Percentiles rank a stretch among this genome's conserved stretches.
These are phyloP conservation scores for Tubosaeta sp. DNA, from an alignment of 768 basidiomycete genomes.

Conservation along the genomic window DNA sequence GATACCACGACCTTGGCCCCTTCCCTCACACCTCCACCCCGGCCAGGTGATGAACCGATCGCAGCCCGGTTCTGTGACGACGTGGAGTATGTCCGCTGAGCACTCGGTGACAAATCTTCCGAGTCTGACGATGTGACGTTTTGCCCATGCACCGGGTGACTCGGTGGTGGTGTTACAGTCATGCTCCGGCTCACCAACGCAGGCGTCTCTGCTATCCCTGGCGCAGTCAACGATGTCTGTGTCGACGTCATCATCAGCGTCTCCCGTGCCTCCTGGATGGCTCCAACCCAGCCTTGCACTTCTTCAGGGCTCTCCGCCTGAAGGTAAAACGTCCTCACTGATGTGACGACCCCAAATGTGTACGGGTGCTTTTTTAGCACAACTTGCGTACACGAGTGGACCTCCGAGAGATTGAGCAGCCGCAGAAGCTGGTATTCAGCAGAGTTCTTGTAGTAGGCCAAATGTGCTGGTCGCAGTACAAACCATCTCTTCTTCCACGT, in stretches of 20 bases:
- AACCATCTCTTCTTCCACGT: slow-evolving; percentile 99
- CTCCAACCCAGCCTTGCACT: slow-evolving; percentile 77
- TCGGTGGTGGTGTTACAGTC: slow-evolving; percentile 46
- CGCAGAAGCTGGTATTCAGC: slow-evolving; percentile 92
- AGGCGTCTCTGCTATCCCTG: slow-evolving; percentile 45
- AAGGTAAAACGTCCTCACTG: slow-evolving; percentile 86
- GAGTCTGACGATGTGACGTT: slow-evolving; percentile 75
- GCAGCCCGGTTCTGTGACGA: slow-evolving; percentile 43
- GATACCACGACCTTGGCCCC: slow-evolving; percentile 72
- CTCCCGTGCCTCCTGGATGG: slow-evolving; percentile 73
- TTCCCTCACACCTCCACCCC: slow-evolving; percentile 41
- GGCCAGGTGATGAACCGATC: slow-evolving; percentile 43
- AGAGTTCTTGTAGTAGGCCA: slow-evolving; percentile 95
- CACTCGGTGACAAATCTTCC: slow-evolving; percentile 59
- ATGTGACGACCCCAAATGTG: slow-evolving; percentile 89
- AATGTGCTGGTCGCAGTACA: slow-evolving; percentile 84
- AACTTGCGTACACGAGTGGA: slow-evolving; percentile 87
- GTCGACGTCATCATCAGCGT: slow-evolving; percentile 60
- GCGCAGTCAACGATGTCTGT: slow-evolving; percentile 47
- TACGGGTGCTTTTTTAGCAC: slow-evolving; percentile 85
- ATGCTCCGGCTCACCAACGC: slow-evolving; percentile 25
- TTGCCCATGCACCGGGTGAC: slow-evolving; percentile 38
- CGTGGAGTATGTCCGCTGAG: slow-evolving; percentile 38
- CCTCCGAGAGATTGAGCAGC: slow-evolving; percentile 79
- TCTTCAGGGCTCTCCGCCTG: slow-evolving; percentile 72